Percentiles rank a stretch among this genome's conserved stretches.
These are phyloP conservation scores for Psilocybe subaeruginosa DNA, from an alignment of 768 basidiomycete genomes.

Conservation along the genomic window DNA sequence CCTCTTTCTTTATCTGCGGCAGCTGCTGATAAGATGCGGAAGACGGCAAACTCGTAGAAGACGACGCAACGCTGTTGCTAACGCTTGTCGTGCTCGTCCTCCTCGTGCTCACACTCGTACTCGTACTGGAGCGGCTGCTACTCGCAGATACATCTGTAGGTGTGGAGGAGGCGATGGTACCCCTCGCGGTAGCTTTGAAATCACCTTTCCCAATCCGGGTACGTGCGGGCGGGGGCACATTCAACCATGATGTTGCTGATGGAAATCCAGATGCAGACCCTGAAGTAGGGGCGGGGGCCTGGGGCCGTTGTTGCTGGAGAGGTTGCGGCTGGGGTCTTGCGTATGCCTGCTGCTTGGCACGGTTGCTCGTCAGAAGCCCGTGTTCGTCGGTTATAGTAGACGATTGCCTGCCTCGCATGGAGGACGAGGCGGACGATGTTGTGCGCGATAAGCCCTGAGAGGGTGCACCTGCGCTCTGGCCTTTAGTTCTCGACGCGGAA, in stretches of 20 bases:
- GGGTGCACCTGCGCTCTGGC: background rate
- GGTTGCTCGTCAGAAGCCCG: background rate
- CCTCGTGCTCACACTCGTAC: background rate
- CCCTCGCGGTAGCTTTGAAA: background rate
- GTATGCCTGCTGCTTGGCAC: background rate
- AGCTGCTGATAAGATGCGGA: background rate
- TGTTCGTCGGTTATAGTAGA: background rate
- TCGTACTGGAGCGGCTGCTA: background rate
- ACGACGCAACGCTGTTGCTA: background rate
- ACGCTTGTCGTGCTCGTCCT: background rate
- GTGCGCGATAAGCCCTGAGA: background rate
- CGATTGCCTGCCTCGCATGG: no score
- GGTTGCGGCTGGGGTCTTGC: background rate
- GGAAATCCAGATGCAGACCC: background rate
- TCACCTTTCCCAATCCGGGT: background rate
- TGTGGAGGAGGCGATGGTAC: background rate
- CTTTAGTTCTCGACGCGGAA: background rate
- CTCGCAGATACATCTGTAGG: background rate
- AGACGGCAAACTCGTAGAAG: background rate
- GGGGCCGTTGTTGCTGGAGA: background rate
- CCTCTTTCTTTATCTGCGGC: background rate
- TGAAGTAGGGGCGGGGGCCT: background rate
- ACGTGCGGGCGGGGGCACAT: slow-evolving; percentile 3
- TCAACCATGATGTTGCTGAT: background rate
- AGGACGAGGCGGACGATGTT: no score